Conservation (phyloP, 805 yeast species). For the Wickerhamiella spandovensis region DNA sequence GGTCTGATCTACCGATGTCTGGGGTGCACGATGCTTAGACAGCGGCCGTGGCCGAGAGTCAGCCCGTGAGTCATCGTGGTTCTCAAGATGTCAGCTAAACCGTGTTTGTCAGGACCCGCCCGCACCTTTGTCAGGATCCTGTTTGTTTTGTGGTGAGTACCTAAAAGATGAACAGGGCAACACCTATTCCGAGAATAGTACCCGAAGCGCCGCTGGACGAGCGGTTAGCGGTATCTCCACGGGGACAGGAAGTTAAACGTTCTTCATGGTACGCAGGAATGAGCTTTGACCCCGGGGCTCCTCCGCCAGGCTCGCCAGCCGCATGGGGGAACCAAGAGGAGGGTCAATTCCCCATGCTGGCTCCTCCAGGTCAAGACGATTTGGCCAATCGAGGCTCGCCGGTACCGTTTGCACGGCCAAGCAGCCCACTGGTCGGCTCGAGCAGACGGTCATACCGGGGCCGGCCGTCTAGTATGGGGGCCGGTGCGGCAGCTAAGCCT, state of each 20-base stretch:
- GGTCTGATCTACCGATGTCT: no score
- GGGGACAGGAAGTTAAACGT: background rate
- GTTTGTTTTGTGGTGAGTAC: no score
- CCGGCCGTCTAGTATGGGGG: background rate
- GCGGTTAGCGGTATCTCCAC: background rate
- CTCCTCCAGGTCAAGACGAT: background rate
- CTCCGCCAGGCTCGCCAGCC: slow-evolving; percentile 2
- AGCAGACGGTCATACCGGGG: no score
- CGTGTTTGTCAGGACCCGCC: background rate
- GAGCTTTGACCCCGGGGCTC: background rate
- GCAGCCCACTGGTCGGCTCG: background rate
- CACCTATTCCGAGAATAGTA: background rate
- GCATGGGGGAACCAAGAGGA: background rate
- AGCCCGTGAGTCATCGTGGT: background rate
- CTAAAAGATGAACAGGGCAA: background rate
- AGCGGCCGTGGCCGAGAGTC: background rate
- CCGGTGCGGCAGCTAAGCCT: background rate
- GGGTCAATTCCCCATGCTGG: background rate
- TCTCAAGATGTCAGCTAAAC: no score
- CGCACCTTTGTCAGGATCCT: background rate
- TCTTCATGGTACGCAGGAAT: background rate
- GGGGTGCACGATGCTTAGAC: no score
- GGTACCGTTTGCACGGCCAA: background rate
- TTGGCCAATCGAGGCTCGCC: background rate
- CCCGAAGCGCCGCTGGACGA: background rate